Percentiles rank a stretch among this genome's conserved stretches.
Evolutionary conservation across 2,329 filamentous ascomycete genomes (phyloP).

Genomic region (Colletotrichum abscissum): DNA sequence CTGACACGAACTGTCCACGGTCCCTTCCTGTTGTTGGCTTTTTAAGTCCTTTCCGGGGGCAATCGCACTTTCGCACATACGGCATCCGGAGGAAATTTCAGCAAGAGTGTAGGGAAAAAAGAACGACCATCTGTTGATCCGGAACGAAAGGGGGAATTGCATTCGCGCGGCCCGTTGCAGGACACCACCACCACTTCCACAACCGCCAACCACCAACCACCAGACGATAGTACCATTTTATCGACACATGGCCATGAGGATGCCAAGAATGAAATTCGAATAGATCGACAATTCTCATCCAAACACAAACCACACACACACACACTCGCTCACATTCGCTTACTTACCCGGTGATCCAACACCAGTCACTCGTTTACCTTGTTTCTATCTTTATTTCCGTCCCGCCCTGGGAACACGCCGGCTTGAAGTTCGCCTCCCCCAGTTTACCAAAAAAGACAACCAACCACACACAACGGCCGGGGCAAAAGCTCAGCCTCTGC

Average conservation of each 20-base stretch:
- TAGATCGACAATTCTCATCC: slow-evolving; percentile 27
- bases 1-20: slow-evolving; percentile 15
- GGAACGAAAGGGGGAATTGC: background rate
- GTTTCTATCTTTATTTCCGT: slow-evolving; percentile 20
- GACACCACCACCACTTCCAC: slow-evolving; percentile 14
- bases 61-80: background rate
- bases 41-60: background rate
- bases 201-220: background rate
- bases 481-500: slow-evolving; percentile 31
- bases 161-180: slow-evolving; percentile 25
- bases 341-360: slow-evolving; percentile 3
- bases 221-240: slow-evolving; percentile 23
- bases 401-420: slow-evolving; percentile 21
- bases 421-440: slow-evolving; percentile 30
- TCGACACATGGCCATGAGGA: slow-evolving; percentile 22
- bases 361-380: slow-evolving; percentile 29
- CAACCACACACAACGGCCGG: slow-evolving; percentile 12
- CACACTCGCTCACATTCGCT: slow-evolving; percentile 28
- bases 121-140: background rate
- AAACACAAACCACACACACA: slow-evolving; percentile 4
- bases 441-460: slow-evolving; percentile 13
- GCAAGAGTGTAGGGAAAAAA: background rate
- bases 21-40: background rate
- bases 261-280: slow-evolving; percentile 35
- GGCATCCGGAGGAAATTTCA: background rate